These are phyloP conservation scores for Colletotrichum destructivum DNA, from an alignment of 2,329 filamentous ascomycete species.

Conservation along the genomic window DNA sequence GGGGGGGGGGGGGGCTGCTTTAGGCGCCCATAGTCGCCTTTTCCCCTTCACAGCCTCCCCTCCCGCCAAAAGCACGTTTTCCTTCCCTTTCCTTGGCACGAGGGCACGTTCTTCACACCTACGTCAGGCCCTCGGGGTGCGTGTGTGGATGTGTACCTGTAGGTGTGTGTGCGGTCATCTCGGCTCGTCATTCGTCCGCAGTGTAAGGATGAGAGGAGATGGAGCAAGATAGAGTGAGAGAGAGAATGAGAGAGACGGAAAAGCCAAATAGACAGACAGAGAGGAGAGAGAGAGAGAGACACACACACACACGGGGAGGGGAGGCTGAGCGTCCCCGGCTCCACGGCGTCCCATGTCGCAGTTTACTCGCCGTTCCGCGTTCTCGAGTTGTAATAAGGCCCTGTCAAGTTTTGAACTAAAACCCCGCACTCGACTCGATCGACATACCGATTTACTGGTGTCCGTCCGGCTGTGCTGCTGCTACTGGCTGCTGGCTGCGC, in stretches of 20 bases:
- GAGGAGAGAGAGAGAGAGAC: neutral
- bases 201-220: conserved; percentile 2
- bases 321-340: neutral
- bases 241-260: neutral
- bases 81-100: neutral
- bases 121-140: conserved; percentile 32
- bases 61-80: neutral
- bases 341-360: conserved; percentile 2
- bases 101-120: conserved; percentile 26
- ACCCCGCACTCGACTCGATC: conserved; percentile 39
- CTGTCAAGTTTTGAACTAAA: conserved; percentile 35
- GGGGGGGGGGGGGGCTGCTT: too few species aligned
- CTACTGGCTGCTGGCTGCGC: conserved; percentile 1
- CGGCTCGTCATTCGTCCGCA: conserved; percentile 28
- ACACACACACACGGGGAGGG: neutral
- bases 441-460: conserved; percentile 31
- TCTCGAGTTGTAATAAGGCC: conserved; percentile 38
- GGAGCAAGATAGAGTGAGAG: neutral
- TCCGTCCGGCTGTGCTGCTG: conserved; percentile 2
- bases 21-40: conserved; percentile 10
- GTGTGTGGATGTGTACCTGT: conserved; percentile 1
- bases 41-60: neutral
- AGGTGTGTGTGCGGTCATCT: conserved; percentile 17
- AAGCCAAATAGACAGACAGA: neutral
- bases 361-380: neutral